Percentiles rank a stretch among this genome's conserved stretches.
phyloP scores from a whole-genome alignment of 805 yeast species.

The Nakazawaea laoshanensis region DNA sequence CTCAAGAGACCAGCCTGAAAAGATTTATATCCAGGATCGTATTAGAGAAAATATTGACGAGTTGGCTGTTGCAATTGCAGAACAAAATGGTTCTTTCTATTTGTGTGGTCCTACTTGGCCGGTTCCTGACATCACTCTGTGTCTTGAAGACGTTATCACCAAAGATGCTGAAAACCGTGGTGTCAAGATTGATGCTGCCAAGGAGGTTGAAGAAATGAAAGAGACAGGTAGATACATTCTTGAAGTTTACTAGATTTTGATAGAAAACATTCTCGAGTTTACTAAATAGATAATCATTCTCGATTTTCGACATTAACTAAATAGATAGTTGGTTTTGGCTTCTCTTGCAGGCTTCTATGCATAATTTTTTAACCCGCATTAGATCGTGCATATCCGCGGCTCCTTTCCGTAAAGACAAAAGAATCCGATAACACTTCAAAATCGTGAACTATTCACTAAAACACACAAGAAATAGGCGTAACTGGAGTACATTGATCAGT shows the following conservation, averaged over 20 bases:
- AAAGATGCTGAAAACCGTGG: constrained; percentile 67
- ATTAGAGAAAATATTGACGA: constrained; percentile 70
- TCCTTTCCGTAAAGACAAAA: too few species aligned
- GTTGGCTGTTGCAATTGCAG: constrained; percentile 71
- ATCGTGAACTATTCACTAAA: too few species aligned
- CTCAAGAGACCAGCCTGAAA: constrained; percentile 93
- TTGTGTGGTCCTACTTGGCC: constrained; percentile 99
- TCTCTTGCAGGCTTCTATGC: too few species aligned
- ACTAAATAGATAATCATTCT: too few species aligned
- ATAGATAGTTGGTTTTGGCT: too few species aligned
- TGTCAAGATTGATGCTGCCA: constrained; percentile 58
- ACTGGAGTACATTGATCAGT: too few species aligned
- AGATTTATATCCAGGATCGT: constrained; percentile 91
- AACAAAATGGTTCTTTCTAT: constrained; percentile 82
- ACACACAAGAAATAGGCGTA: too few species aligned
- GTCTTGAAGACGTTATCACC: constrained; percentile 71
- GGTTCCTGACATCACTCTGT: constrained; percentile 90
- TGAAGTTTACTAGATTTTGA: constrained; percentile 74
- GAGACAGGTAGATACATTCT: constrained; percentile 86
- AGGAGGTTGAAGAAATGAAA: constrained; percentile 87
- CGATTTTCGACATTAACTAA: too few species aligned
- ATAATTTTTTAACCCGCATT: too few species aligned
- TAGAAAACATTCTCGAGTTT: too few species aligned
- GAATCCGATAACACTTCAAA: too few species aligned
- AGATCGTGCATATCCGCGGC: too few species aligned